Percentiles rank a stretch among this genome's conserved stretches.
These are phyloP conservation scores for Cardamine resedifolia DNA, from an alignment of 345 rosid species.

Conservation along the genomic window DNA sequence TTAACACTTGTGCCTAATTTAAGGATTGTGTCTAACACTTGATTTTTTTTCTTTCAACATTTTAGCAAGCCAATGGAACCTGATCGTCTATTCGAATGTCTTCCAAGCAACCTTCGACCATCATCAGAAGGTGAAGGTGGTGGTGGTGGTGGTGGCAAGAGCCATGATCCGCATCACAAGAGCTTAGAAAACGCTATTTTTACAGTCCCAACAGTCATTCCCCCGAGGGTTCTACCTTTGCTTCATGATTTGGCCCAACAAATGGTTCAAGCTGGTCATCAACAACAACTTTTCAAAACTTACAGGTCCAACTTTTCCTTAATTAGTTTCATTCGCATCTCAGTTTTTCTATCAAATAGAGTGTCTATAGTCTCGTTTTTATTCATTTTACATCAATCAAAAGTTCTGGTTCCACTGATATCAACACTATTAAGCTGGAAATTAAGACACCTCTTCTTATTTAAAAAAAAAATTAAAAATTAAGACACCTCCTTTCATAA, in stretches of 20 bases:
- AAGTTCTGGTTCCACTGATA: no score
- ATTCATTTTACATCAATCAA: no score
- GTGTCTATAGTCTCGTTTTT: neutral
- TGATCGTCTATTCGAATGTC: constrained; percentile 79
- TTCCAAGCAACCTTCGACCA: constrained; percentile 76
- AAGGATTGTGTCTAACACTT: neutral
- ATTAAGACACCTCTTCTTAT: no score
- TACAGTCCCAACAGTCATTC: constrained; percentile 78
- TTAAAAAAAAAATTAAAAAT: no score
- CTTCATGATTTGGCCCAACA: constrained; percentile 78
- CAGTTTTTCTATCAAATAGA: neutral
- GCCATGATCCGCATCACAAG: constrained; percentile 51
- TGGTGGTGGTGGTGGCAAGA: constrained; percentile 39
- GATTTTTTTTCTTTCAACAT: constrained; percentile 20
- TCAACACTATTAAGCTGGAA: no score
- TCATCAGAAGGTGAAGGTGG: constrained; percentile 49
- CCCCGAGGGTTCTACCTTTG: constrained; percentile 81
- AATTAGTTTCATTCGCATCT: neutral
- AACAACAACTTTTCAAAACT: constrained; percentile 75
- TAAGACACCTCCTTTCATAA: no score
- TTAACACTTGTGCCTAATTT: neutral
- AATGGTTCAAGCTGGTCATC: constrained; percentile 90
- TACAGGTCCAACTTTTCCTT: constrained; percentile 56
- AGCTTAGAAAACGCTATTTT: constrained; percentile 59
- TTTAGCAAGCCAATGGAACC: constrained; percentile 96